These are phyloP conservation scores for Neoscytalidium dimidiatum DNA, from an alignment of 2,329 filamentous ascomycete genomes.

Conservation along the genomic window DNA sequence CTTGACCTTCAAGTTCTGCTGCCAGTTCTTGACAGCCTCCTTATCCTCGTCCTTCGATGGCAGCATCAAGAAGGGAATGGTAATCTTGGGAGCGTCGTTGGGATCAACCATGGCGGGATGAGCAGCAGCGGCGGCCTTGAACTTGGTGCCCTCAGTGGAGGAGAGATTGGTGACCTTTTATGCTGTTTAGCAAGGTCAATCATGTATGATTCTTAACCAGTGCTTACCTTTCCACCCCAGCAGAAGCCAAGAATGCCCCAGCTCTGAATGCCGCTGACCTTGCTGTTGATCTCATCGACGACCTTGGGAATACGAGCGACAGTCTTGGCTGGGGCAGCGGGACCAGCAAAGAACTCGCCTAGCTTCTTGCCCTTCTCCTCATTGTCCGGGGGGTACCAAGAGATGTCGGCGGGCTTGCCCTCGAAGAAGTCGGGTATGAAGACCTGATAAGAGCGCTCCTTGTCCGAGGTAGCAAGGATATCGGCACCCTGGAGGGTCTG, in stretches of 20 bases:
- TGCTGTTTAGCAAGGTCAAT: background rate
- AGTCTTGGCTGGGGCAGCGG: constrained; percentile 60
- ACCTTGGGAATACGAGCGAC: constrained; percentile 58
- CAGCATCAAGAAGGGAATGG: constrained; percentile 59
- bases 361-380: constrained; percentile 63
- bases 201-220: background rate
- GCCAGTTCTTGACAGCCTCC: constrained; percentile 52
- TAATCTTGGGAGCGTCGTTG: constrained; percentile 57
- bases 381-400: constrained; percentile 62
- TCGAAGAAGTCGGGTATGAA: constrained; percentile 93
- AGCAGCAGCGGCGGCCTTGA: constrained; percentile 59
- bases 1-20: constrained; percentile 49
- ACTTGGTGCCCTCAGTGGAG: constrained; percentile 52
- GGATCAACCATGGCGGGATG: constrained; percentile 65
- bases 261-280: constrained; percentile 47
- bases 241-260: constrained; percentile 65
- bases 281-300: constrained; percentile 55
- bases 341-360: constrained; percentile 59
- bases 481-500: constrained; percentile 66
- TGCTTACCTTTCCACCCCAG: constrained; percentile 55
- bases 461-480: constrained; percentile 62
- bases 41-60: constrained; percentile 59
- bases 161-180: constrained; percentile 57
- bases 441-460: constrained; percentile 74
- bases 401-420: constrained; percentile 67